Evolutionary conservation across 371 early-diverging fungal genomes (phyloP), one percentile per base, ranked within the genome.

Genomic region (Syncephalis plumigaleata): DNA sequence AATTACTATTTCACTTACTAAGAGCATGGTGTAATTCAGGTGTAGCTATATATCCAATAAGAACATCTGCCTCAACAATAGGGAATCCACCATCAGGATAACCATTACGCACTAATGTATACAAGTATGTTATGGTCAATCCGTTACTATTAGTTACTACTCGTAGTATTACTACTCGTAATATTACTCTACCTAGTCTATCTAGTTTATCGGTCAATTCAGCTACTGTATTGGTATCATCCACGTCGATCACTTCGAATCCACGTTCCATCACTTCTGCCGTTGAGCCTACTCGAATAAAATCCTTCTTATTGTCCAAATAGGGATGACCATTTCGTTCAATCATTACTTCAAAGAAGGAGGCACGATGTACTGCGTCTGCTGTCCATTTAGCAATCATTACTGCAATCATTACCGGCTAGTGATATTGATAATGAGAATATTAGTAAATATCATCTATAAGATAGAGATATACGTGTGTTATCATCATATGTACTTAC

Each of bases 41-140:
- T 17, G 77, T 77, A 0, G 81, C 83, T 44, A 92, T 79, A 55
- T 84, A 95, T 0, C 94, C 93, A 11, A 85, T 71, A 9, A 95
- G 58, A 0, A 71, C 54, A 36, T 69, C 70, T 37, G 65, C 55
- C 42, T 83, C 73, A 13, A 94, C 59, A 16, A 94, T 72, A 2
- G 93, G n/a, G 46, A 89, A 81, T 2, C 95, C 95, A n/a, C 75
- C 73, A 50, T 78, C 79, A 48, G 66, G 63, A 49, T 78, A 74
- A 0, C 86, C 82, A 71, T 8, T 56, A 57, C 31, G 31, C 11
- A 31, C 31, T 31, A 31, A 31, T n/a, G 11, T 31, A 31, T 31
- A 31, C 42, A 75, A 57, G 26, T 11, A 31, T 31, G 11, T 31
- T 31, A 31, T 31, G 4, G 31, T 31, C 31, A 31, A 31, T 11